Conservation (phyloP, 1,284 basidiomycete species). For the Ceratobasidium sp. region DNA sequence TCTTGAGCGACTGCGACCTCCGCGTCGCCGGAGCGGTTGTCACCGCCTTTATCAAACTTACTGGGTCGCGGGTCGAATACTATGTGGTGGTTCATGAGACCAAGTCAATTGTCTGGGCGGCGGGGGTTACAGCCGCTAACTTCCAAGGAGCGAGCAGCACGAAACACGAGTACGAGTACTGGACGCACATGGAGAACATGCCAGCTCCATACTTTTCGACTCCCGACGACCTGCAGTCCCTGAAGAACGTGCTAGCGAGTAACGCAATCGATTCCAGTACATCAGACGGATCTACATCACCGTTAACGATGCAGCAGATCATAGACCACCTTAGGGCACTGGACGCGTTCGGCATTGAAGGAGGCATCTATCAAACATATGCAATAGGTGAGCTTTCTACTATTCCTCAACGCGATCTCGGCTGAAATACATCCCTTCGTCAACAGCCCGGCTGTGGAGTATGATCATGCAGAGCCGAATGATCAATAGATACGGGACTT, state of each 20-base stretch:
- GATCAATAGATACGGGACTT: conserved; percentile 37
- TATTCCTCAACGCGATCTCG: background rate
- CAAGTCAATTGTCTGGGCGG: conserved; percentile 24
- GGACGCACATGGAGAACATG: conserved; percentile 42
- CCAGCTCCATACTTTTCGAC: conserved; percentile 30
- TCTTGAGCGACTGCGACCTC: conserved; percentile 2
- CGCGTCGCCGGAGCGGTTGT: background rate
- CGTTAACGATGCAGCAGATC: conserved; percentile 27
- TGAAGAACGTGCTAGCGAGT: conserved; percentile 26
- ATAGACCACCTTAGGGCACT: background rate
- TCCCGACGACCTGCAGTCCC: conserved; percentile 2
- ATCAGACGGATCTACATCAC: conserved; percentile 35
- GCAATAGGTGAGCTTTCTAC: conserved; percentile 12
- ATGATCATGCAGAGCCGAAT: conserved; percentile 33
- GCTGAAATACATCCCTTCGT: background rate
- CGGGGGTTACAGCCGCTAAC: background rate
- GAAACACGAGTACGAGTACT: conserved; percentile 41
- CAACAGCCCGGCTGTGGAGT: conserved; percentile 30
- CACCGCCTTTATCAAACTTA: conserved; percentile 25
- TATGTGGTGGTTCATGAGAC: conserved; percentile 22
- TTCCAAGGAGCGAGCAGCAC: conserved; percentile 18
- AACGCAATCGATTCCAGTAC: conserved; percentile 27
- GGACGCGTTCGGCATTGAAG: conserved; percentile 6
- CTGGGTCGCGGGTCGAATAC: conserved; percentile 14
- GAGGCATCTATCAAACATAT: conserved; percentile 25